Conservation (phyloP, 768 basidiomycete species). For the Leccinum subgranulosum region DNA sequence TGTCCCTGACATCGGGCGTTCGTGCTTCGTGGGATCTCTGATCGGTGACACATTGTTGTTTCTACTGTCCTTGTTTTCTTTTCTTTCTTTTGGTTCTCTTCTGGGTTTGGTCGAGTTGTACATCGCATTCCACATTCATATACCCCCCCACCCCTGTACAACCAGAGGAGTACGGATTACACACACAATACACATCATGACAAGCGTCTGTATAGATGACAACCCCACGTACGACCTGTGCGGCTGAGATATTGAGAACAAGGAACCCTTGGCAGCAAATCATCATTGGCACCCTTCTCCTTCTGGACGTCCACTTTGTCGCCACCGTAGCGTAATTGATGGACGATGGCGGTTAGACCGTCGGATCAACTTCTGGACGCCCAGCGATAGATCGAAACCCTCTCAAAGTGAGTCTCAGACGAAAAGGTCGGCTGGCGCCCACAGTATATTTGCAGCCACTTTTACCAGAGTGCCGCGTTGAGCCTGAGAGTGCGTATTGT, state of each 20-base stretch:
- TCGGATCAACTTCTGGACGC: not conserved
- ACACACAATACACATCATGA: not conserved
- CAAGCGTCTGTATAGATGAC: not conserved
- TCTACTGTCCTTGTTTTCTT: not conserved
- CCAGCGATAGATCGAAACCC: not conserved
- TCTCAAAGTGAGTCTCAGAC: not conserved
- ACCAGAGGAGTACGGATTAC: not conserved
- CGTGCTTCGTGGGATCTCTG: constrained; percentile 24
- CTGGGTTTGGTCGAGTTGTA: not conserved
- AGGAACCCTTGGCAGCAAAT: not conserved
- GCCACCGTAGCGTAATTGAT: not conserved
- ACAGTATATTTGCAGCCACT: too few species aligned
- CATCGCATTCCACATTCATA: not conserved
- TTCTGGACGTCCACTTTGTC: not conserved
- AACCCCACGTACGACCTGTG: not conserved
- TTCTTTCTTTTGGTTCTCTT: not conserved
- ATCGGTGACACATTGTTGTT: not conserved
- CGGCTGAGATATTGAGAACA: not conserved
- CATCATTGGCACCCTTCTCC: not conserved
- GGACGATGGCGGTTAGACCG: not conserved
- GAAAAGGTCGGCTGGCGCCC: too few species aligned
- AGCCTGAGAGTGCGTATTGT: too few species aligned
- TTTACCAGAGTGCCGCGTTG: too few species aligned
- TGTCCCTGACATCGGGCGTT: constrained; percentile 17
- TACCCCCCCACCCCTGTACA: not conserved